phyloP scores from a whole-genome alignment of 371 early-diverging fungal genomes.

The Haplosporangium sp. region DNA sequence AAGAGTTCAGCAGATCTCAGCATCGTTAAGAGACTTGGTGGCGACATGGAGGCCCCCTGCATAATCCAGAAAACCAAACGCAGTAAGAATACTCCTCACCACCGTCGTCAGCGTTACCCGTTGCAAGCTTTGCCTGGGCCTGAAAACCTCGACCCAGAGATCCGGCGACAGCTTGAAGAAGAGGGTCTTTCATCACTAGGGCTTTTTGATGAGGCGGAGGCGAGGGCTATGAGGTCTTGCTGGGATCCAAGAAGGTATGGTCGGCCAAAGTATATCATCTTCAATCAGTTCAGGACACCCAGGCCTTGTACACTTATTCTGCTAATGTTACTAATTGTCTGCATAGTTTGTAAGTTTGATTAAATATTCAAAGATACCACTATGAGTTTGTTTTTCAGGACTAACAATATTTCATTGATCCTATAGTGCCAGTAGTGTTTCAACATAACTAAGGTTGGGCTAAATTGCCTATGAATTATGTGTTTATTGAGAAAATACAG shows the following conservation, averaged over 20 bases:
- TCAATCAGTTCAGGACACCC: slow-evolving; percentile 22
- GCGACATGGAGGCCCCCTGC: not conserved
- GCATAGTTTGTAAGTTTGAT: slow-evolving; percentile 27
- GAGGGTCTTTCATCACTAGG: slow-evolving; percentile 24
- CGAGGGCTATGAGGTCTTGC: slow-evolving; percentile 9
- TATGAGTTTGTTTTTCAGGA: not conserved
- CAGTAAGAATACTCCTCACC: not conserved
- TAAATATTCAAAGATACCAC: not conserved
- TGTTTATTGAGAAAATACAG: not conserved
- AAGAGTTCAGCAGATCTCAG: not conserved
- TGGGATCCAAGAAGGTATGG: slow-evolving; percentile 49
- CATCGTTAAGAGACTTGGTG: not conserved
- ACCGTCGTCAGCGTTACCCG: slow-evolving; percentile 19
- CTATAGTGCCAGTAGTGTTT: slow-evolving; percentile 17
- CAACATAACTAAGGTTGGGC: not conserved
- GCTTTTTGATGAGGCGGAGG: slow-evolving; percentile 10
- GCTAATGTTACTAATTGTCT: slow-evolving; percentile 17
- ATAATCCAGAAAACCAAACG: not conserved
- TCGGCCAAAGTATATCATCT: slow-evolving; percentile 27
- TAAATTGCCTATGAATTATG: not conserved
- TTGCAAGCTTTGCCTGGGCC: slow-evolving; percentile 38
- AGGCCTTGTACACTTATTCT: slow-evolving; percentile 31
- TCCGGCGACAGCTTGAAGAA: slow-evolving; percentile 34
- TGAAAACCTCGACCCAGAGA: slow-evolving; percentile 28
- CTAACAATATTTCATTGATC: not conserved